Base-by-base conservation (phyloP, 2,329 filamentous ascomycete genomes). In the Botryotinia calthae region DNA sequence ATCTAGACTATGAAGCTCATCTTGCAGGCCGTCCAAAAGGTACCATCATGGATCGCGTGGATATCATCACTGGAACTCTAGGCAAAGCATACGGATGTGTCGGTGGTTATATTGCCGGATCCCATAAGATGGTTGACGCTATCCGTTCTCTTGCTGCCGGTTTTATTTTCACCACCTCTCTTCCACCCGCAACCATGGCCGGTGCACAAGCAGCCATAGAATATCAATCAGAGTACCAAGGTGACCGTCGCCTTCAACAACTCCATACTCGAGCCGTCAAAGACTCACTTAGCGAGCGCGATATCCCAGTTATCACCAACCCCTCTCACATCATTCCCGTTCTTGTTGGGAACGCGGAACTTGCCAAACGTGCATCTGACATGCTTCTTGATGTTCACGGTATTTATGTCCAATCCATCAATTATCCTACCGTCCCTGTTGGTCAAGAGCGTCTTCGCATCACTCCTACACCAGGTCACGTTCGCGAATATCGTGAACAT, bases 331-430 rank as follows among this genome's bases (percentile, higher is more conserved):
- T 99, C 80, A 88, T 99, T 70, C 96, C 96, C 6, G 88, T 98
- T 71, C 87, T 99, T 20, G 95, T 99, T 67, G 96, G 96, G 73
- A 96, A 97, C 80, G 96, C 96, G 64, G 95, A 96, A 83, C 85
- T 97, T 58, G 96, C 96, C 74, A 98, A 96, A 86, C 87, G 91
- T 78, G 96, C 96, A 12, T 97, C 93, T 37, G 96, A 99, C 81
- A 90, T 97, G 85, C 89, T 99, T 34, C 88, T 99, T 22, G 90
- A 92, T 77, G 92, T 97, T 77, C 93, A 97, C 85, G 89, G 90
- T 75, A 98, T 99, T 81, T 99, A 99, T 81, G 96, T 99, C 40
- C 96, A 99, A 84, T 94, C 94, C 72, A 98, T 99, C 87, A 99
- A 99, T 85, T 98, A 98, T 84, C 96, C 96, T 2, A 99, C 96